Conservation (phyloP, 441 rosid species). For the Pelargonium exstipulatum region DNA sequence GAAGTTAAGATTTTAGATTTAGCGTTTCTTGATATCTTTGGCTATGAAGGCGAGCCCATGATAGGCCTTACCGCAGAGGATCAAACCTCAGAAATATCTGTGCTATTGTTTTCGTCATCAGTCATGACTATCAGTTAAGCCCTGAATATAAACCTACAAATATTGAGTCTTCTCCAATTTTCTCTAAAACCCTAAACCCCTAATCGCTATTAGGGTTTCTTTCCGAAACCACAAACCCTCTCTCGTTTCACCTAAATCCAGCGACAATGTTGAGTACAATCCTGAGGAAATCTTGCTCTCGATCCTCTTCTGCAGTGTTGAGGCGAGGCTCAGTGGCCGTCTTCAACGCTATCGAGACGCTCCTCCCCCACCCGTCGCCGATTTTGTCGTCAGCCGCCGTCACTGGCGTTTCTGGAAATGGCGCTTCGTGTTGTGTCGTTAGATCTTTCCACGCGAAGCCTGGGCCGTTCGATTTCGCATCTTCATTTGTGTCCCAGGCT, state of each 20-base stretch:
- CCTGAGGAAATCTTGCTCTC: not conserved
- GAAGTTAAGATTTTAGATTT: too few relatives aligned
- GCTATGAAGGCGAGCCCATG: not conserved
- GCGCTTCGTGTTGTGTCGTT: not conserved
- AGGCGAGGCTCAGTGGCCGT: constrained; percentile 1
- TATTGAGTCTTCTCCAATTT: too few relatives aligned
- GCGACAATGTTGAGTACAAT: not conserved
- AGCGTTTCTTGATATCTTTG: too few relatives aligned
- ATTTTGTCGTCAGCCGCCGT: not conserved
- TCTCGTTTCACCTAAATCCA: not conserved
- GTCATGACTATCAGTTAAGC: not conserved
- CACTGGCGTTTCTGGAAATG: not conserved
- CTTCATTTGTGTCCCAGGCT: not conserved
- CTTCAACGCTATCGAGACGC: not conserved
- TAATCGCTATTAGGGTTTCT: not conserved
- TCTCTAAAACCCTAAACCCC: constrained; percentile 2
- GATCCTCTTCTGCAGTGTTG: not conserved
- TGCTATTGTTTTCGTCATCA: not conserved
- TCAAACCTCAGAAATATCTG: not conserved
- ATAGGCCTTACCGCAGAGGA: not conserved
- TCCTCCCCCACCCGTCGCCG: not conserved
- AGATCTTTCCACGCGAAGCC: not conserved
- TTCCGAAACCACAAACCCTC: not conserved
- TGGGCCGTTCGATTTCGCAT: not conserved
- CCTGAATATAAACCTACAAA: not conserved